phyloP scores from a whole-genome alignment of 257 asterid genomes.

The Solanum microdontum region DNA sequence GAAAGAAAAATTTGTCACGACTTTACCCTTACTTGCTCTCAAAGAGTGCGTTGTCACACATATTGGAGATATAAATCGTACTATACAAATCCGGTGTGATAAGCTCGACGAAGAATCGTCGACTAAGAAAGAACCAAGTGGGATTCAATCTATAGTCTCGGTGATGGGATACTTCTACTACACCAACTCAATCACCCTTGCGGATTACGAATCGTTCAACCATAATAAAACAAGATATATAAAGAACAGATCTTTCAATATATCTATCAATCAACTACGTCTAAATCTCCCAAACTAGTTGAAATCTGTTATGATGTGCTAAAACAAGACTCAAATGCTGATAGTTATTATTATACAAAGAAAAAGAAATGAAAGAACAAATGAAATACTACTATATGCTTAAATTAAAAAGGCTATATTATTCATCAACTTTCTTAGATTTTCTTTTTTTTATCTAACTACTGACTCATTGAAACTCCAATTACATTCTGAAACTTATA shows the following conservation, averaged over 20 bases:
- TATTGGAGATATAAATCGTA: too few relatives aligned
- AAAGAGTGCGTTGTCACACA: not conserved
- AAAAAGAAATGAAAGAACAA: not conserved
- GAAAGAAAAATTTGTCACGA: rapidly evolving
- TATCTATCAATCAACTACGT: not conserved
- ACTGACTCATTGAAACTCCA: not conserved
- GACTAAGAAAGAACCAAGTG: not conserved
- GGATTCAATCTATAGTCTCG: not conserved
- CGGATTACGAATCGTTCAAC: not conserved
- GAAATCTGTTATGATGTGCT: rapidly evolving
- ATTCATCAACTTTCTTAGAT: not conserved
- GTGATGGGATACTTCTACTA: not conserved
- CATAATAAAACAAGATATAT: not conserved
- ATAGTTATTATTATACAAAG: not conserved
- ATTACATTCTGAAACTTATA: not conserved
- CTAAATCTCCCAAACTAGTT: not conserved
- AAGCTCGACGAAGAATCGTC: too few relatives aligned
- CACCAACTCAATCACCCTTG: not conserved
- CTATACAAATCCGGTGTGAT: rapidly evolving
- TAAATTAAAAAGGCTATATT: not conserved
- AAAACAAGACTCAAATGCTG: not conserved
- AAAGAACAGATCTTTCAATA: not conserved
- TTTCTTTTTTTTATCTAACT: not conserved
- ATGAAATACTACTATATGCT: not conserved
- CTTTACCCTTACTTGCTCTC: not conserved